Conservation (phyloP, 225 moss, liverwort and hornwort genomes). For the Marchantia polymorpha region DNA sequence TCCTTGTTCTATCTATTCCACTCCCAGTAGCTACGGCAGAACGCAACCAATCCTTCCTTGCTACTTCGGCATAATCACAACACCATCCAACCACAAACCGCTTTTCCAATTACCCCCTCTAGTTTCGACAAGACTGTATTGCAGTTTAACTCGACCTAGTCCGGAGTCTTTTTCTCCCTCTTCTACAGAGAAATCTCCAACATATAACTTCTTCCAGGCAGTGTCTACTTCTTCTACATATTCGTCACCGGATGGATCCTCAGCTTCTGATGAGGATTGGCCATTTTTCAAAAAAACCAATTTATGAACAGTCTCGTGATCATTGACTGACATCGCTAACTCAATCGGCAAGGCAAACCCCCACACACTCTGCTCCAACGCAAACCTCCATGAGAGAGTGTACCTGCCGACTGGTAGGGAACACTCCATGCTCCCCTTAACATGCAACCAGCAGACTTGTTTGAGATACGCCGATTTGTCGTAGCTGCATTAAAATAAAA, state of each 20-base stretch:
- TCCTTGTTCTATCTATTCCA: too few relatives aligned
- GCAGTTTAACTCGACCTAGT: neutral
- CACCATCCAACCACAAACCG: conserved; percentile 32
- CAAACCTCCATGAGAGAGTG: conserved; percentile 47
- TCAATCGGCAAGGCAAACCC: too few relatives aligned
- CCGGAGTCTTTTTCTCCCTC: neutral
- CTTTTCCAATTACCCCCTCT: conserved; percentile 18
- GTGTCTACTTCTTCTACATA: too few relatives aligned
- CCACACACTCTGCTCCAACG: neutral
- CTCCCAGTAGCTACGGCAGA: too few relatives aligned
- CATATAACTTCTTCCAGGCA: conserved; percentile 20
- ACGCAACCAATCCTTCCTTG: too few relatives aligned
- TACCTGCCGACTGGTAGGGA: conserved; percentile 35
- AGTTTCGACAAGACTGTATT: too few relatives aligned
- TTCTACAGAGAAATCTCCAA: conserved; percentile 24
- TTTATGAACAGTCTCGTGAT: neutral
- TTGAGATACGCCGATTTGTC: conserved; percentile 42
- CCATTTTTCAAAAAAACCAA: neutral
- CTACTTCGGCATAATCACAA: conserved; percentile 28
- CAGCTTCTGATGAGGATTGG: too few relatives aligned
- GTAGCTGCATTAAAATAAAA: conserved; percentile 34
- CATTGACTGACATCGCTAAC: too few relatives aligned
- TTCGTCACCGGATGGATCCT: too few relatives aligned
- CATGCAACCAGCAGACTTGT: conserved; percentile 44
- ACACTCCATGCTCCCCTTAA: conserved; percentile 33